Conservation (phyloP, 306 rosid genomes). For the Delonix regia region DNA sequence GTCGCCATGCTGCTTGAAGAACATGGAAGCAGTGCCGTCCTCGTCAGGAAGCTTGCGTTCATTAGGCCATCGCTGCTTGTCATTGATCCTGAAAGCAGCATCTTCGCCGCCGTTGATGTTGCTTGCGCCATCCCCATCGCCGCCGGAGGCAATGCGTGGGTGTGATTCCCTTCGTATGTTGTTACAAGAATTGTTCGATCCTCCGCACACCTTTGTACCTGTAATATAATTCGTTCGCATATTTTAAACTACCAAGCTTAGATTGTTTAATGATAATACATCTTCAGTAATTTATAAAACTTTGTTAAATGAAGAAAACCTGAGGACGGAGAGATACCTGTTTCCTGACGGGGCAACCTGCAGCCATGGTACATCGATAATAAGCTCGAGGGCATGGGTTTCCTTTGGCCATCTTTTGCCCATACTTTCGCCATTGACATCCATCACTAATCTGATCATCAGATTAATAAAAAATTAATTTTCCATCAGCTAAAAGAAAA, state of each 20-base stretch:
- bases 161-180: slow-evolving; percentile 90
- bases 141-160: slow-evolving; percentile 79
- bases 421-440: slow-evolving; percentile 96
- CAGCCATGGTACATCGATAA: slow-evolving; percentile 81
- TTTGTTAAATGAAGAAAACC: no score
- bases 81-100: slow-evolving; percentile 83
- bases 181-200: slow-evolving; percentile 69
- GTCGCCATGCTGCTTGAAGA: slow-evolving; percentile 84
- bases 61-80: slow-evolving; percentile 63
- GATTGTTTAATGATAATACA: no score
- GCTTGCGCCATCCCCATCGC: slow-evolving; percentile 88
- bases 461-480: not conserved
- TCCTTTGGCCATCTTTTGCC: slow-evolving; percentile 92
- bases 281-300: no score
- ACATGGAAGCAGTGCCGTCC: slow-evolving; percentile 63
- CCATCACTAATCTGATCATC: slow-evolving; percentile 75
- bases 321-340: slow-evolving; percentile 48
- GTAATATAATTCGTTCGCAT: not conserved
- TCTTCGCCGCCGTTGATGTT: slow-evolving; percentile 74
- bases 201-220: slow-evolving; percentile 94
- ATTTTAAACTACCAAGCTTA: no score
- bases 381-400: slow-evolving; percentile 94
- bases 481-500: not conserved
- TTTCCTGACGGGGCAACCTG: slow-evolving; percentile 84
- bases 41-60: slow-evolving; percentile 61